phyloP scores from a whole-genome alignment of 345 rosid genomes.

The Eutrema heterophyllum region DNA sequence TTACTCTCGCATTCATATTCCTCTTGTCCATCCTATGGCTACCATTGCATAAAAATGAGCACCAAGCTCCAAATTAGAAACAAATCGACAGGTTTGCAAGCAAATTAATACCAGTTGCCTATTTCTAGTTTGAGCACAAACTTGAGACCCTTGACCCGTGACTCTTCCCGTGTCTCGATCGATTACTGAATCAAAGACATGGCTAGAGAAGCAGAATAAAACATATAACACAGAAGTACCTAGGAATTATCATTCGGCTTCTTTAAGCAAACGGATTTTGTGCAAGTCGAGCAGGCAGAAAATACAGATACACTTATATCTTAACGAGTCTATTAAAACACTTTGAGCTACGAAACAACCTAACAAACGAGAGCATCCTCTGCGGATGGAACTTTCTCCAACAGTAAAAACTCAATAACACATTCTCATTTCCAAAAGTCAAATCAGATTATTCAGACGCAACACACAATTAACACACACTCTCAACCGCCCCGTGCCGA shows the following conservation, averaged over 20 bases:
- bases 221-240: neutral
- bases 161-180: neutral
- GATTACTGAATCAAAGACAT: neutral
- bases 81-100: neutral
- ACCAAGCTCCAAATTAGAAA: conserved; percentile 1
- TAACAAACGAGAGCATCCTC: neutral
- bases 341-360: conserved; percentile 5
- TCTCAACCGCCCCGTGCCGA: neutral
- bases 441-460: conserved; percentile 1
- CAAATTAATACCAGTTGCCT: neutral
- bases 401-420: neutral
- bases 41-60: neutral
- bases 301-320: neutral
- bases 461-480: neutral
- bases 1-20: neutral
- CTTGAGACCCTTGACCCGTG: neutral
- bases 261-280: neutral
- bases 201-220: neutral
- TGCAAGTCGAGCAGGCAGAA: conserved; percentile 4
- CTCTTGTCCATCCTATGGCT: neutral
- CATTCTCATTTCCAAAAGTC: conserved; percentile 11
- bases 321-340: neutral
- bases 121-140: neutral
- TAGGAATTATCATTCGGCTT: neutral
- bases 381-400: neutral